Conservation (phyloP, 495 filamentous ascomycete species). For the Xylaria sp. region DNA sequence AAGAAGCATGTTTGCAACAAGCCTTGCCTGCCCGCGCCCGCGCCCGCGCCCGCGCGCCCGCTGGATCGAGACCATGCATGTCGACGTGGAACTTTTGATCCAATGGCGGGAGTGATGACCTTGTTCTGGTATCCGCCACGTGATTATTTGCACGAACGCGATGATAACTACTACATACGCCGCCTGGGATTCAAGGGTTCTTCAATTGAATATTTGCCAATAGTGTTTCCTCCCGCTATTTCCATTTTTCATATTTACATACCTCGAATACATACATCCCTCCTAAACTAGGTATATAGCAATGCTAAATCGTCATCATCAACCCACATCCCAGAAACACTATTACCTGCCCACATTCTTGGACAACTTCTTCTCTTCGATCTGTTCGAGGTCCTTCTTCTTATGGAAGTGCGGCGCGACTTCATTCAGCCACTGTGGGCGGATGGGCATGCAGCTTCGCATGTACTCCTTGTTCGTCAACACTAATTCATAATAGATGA, state of each 20-base stretch:
- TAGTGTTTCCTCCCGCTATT: background rate
- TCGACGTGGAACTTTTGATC: background rate
- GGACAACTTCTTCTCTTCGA: constrained; percentile 82
- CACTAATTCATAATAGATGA: constrained; percentile 92
- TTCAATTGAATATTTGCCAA: background rate
- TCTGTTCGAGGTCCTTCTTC: constrained; percentile 84
- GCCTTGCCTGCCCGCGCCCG: background rate
- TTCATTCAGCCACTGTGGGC: constrained; percentile 86
- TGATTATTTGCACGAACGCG: background rate
- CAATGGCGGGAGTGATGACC: background rate
- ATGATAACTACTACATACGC: background rate
- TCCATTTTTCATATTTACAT: background rate
- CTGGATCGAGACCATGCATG: constrained; percentile 6
- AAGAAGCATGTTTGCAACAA: background rate
- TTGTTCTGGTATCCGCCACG: background rate
- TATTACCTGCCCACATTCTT: constrained; percentile 32
- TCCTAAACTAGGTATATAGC: background rate
- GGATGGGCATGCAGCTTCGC: constrained; percentile 82
- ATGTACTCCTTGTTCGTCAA: constrained; percentile 95
- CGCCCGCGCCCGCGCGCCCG: too few relatives aligned
- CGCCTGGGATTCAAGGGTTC: background rate
- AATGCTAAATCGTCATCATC: background rate
- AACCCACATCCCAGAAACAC: constrained; percentile 19
- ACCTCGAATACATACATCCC: background rate
- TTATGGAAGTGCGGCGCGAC: constrained; percentile 96